A percentile compares a stretch with the other conserved stretches of the same genome.
These are phyloP conservation scores for Phoenix roebelenii DNA, from an alignment of 176 grass and related monocot species.

Conservation along the genomic window DNA sequence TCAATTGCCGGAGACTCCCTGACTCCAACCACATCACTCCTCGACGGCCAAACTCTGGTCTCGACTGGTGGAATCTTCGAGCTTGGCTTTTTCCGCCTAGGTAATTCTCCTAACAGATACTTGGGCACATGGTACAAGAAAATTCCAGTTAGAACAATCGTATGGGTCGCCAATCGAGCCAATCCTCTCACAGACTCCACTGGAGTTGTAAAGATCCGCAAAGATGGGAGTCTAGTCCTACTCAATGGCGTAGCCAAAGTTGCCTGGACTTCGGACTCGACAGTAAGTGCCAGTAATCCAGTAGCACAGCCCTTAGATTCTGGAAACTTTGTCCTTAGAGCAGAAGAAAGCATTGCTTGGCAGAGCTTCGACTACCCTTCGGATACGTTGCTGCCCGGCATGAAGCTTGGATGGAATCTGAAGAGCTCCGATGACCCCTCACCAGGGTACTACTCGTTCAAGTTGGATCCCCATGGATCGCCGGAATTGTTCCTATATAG, in stretches of 20 bases:
- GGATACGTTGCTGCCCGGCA: conserved; percentile 33
- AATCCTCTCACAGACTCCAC: conserved; percentile 14
- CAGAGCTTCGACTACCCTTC: conserved; percentile 55
- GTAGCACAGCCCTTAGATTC: conserved; percentile 21
- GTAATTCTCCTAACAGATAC: conserved; percentile 29
- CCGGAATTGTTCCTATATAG: conserved; percentile 22
- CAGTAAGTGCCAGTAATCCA: conserved; percentile 10
- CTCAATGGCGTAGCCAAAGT: conserved; percentile 2
- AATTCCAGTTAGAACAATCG: conserved; percentile 26
- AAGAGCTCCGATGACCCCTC: conserved; percentile 26
- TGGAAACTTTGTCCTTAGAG: conserved; percentile 34
- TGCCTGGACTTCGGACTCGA: conserved; percentile 35
- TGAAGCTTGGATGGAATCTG: conserved; percentile 44
- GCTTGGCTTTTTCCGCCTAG: conserved; percentile 53
- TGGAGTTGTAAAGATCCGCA: conserved; percentile 24
- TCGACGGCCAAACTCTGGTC: conserved; percentile 13
- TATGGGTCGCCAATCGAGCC: conserved; percentile 41
- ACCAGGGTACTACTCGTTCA: conserved; percentile 19
- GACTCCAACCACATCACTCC: conserved; percentile 12
- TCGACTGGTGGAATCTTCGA: conserved; percentile 39
- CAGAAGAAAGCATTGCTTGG: conserved; percentile 25
- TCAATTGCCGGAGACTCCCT: conserved; percentile 21
- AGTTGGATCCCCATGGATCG: conserved; percentile 27
- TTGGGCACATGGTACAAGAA: conserved; percentile 46
- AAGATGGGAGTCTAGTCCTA: conserved; percentile 30